phyloP scores from a whole-genome alignment of 371 early-diverging fungal species.

The Saksenaea oblongispora region DNA sequence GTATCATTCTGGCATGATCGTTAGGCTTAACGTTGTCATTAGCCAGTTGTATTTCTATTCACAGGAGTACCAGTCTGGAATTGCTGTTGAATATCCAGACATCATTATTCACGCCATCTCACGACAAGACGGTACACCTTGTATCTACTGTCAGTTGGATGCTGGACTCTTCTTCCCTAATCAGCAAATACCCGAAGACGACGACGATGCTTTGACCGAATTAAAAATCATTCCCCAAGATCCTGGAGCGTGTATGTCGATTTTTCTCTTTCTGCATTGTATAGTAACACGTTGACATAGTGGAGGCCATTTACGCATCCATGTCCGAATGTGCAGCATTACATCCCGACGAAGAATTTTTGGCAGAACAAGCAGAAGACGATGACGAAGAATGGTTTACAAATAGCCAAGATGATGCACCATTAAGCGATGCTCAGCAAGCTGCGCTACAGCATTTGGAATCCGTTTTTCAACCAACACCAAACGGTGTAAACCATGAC shows the following conservation, averaged over 20 bases:
- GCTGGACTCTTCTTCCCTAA: conserved; percentile 40
- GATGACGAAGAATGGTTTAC: conserved; percentile 50
- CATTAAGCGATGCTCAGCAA: conserved; percentile 47
- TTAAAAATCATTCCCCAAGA: conserved; percentile 70
- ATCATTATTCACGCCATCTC: conserved; percentile 85
- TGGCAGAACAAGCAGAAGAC: conserved; percentile 34
- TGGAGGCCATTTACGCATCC: conserved; percentile 73
- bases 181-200: conserved; percentile 51
- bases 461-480: conserved; percentile 34
- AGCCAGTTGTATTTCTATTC: conserved; percentile 62
- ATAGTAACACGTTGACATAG: conserved; percentile 30
- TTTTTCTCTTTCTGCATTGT: not conserved
- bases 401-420: conserved; percentile 41
- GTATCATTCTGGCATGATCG: not conserved
- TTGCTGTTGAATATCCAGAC: conserved; percentile 72
- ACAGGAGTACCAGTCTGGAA: conserved; percentile 37
- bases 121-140: conserved; percentile 59
- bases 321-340: conserved; percentile 78
- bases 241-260: conserved; percentile 54
- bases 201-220: conserved; percentile 61
- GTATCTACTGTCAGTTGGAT: conserved; percentile 80
- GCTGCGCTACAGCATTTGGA: conserved; percentile 47
- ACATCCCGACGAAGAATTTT: conserved; percentile 65
- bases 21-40: not conserved
- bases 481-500: not conserved